These are phyloP conservation scores for Ganoderma leucocontextum DNA, from an alignment of 1,284 basidiomycete species.

Conservation along the genomic window DNA sequence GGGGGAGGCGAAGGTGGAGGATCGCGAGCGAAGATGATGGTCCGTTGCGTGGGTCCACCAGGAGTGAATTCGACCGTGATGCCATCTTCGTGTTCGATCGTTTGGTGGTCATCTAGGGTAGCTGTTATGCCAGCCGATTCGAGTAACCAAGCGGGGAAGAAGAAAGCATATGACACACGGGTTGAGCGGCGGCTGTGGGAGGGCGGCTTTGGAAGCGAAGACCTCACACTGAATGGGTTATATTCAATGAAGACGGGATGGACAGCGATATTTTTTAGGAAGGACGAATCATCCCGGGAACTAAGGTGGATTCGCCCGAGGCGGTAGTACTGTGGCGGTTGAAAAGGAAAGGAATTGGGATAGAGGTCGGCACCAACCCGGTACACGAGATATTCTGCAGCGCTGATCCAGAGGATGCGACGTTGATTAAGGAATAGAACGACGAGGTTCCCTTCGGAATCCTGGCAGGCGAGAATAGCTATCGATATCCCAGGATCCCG, in stretches of 20 bases:
- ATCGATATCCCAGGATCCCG: background rate
- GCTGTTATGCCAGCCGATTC: background rate
- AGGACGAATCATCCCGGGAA: background rate
- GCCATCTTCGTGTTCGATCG: background rate
- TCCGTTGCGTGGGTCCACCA: background rate
- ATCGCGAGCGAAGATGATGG: slow-evolving; percentile 14
- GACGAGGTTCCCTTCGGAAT: slow-evolving; percentile 7
- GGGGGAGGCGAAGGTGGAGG: background rate
- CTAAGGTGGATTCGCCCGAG: slow-evolving; percentile 1
- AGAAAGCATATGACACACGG: slow-evolving; percentile 12
- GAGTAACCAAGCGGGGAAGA: slow-evolving; percentile 15
- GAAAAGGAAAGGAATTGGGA: background rate
- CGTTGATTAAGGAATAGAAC: slow-evolving; percentile 13
- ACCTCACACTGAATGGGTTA: background rate
- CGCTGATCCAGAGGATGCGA: background rate
- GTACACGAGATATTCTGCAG: background rate
- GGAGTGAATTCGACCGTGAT: slow-evolving; percentile 13
- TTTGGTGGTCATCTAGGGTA: background rate
- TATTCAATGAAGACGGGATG: background rate
- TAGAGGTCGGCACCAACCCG: slow-evolving; percentile 10
- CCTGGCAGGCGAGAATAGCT: slow-evolving; percentile 14
- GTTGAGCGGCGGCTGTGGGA: background rate
- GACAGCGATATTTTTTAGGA: background rate
- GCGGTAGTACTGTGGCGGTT: slow-evolving; percentile 7
- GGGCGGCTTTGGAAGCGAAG: background rate